Conservation (phyloP, 73 alveolate genomes). For the Paramecium primaurelia region DNA sequence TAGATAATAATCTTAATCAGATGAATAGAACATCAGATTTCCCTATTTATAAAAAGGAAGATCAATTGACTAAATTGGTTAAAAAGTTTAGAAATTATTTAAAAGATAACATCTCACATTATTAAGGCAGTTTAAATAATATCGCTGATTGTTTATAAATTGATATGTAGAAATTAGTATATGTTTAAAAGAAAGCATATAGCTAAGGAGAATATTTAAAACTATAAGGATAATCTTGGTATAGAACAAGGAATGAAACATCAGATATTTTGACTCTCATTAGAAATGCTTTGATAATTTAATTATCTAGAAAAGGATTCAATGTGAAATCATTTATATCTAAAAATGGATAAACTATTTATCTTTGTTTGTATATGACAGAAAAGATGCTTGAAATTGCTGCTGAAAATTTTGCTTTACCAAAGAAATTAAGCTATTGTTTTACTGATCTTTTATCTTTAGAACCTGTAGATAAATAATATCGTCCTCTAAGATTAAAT, state of each 20-base stretch:
- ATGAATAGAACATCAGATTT: neutral
- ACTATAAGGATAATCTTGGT: neutral
- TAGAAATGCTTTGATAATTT: neutral
- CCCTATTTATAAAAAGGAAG: neutral
- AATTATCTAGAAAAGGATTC: neutral
- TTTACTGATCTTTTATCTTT: neutral
- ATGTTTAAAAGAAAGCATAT: neutral
- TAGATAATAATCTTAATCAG: neutral
- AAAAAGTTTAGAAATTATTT: neutral
- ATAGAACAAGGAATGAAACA: neutral
- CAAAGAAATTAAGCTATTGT: neutral
- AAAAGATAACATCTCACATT: neutral
- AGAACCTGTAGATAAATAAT: constrained; percentile 4
- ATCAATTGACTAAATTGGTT: neutral
- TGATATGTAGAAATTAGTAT: neutral
- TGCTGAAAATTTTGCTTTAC: neutral
- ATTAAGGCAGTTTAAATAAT: neutral
- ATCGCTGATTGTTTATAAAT: neutral
- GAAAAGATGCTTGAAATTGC: neutral
- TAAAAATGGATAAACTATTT: neutral
- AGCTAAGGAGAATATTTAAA: constrained; percentile 14
- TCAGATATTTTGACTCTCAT: neutral
- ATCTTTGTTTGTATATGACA: neutral
- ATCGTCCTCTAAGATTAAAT: constrained; percentile 14
- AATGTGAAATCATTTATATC: neutral